These are phyloP conservation scores for Clarireedia hainanense DNA, from an alignment of 2,329 filamentous ascomycete genomes.

Conservation along the genomic window DNA sequence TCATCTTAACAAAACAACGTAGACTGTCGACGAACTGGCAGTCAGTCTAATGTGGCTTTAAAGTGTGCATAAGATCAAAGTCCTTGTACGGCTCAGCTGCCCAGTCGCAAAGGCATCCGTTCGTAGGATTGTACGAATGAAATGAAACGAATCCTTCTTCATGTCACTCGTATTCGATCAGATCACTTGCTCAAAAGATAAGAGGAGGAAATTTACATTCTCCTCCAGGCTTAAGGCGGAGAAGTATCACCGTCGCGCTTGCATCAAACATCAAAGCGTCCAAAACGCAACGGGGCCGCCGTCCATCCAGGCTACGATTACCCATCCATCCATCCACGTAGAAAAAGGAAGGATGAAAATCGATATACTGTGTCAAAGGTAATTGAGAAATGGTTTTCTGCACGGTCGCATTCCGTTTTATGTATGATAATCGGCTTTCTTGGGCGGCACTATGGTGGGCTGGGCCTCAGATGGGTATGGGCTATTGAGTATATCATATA, in stretches of 20 bases:
- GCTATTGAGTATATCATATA: neutral
- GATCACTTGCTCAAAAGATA: neutral
- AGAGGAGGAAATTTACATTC: neutral
- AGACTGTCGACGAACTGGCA: no score
- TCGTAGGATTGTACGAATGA: no score
- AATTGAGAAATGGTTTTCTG: neutral
- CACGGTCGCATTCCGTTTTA: neutral
- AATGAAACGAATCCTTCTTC: neutral
- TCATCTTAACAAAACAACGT: no score
- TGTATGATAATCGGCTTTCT: neutral
- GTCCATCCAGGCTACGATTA: neutral
- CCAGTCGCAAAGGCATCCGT: no score
- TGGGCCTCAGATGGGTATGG: neutral
- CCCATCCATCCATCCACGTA: no score
- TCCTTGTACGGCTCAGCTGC: no score
- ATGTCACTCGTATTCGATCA: neutral
- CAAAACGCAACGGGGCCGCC: neutral
- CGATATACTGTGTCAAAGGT: no score
- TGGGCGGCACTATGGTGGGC: neutral
- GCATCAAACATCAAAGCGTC: constrained; percentile 4
- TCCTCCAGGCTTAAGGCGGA: neutral
- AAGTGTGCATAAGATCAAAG: no score
- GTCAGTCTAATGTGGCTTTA: no score
- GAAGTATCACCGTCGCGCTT: neutral
- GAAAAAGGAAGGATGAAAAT: neutral